Base-by-base conservation (phyloP, 441 rosid genomes). In the Viola pubescens region DNA sequence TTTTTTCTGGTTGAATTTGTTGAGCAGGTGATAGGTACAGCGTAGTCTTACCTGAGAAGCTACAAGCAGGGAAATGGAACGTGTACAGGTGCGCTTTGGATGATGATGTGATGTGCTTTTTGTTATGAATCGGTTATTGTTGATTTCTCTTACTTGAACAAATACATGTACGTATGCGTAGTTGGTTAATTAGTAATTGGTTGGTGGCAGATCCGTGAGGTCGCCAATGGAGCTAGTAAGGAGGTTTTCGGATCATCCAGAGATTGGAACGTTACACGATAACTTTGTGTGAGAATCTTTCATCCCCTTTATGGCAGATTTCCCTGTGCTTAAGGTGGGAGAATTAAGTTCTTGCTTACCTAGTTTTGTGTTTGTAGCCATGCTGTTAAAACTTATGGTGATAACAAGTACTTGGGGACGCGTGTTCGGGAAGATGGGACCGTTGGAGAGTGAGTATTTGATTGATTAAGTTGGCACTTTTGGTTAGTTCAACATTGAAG, bases 61-160 rank as follows among this genome's bases (percentile, higher is more conserved):
- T 94, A 83, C 80, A 81, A 16, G 82, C 89, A 1, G 99, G 95
- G 41, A 82, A 85, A 60, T 94, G 97, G 99, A 85, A 86, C 58
- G 99, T 90, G 4, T 90, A 85, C 79, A 82, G 97, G 99, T 89
- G 60, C 4, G 6, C 4, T 26, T 58, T 11, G 12, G 7, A 6
- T 1, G 14, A 11, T 39, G 57, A 12, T 48, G 43, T 44, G 9
- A 12, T 60, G 6, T 59, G 40, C 37, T 8, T 52, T 45, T 8
- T 34, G 6, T 59, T 68, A 64, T 46, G 11, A 54, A 40, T 34
- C 10, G 6, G 11, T 57, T 16, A 57, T 40, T 60, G 52, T 56
- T 41, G 34, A 4, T 50, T 19, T 56, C 42, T 53, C 60, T 42
- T 9, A 52, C 37, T 34, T 46, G 59, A 13, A 11, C 2, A 4